Base-by-base conservation (phyloP, 257 asterid genomes). In the Linaria vulgaris region DNA sequence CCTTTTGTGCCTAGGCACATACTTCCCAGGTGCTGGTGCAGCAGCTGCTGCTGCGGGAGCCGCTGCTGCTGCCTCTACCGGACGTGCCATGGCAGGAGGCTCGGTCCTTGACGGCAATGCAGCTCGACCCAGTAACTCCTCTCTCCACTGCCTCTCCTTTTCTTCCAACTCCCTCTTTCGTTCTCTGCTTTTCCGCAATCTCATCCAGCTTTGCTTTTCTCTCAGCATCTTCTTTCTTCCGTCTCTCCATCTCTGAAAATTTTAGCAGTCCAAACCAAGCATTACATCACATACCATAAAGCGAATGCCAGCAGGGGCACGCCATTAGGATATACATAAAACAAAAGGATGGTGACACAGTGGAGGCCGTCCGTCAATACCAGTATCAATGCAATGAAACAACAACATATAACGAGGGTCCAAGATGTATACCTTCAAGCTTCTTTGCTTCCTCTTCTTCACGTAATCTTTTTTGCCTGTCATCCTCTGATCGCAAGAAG, bases 361-460 rank as follows among this genome's bases (percentile, higher is more conserved):
- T 34, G 41, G 41, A 34, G 10, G n/a, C n/a, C n/a, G n/a, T n/a
- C n/a, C 9, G 10, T 7, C 41, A 34, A 7, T 24, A 24, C 0
- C n/a, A 25, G 47, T 38, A 56, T 30, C 17, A 9, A 22, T 38
- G 17, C 41, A 46, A 23, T 6, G 1, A 37, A 63, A 1, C 41
- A 12, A 4, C 6, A 57, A 12, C 12, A 16, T 39, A 50, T 52
- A 68, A 34, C 46, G 49, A 27, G 34, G 34, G 19, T 12, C n/a
- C 16, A 7, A 21, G 38, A 24, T 13, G 48, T 4, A 49, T 81
- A 91, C 98, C 98, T 91, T 91, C 96, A 59, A 20, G 90, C 74
- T 74, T 91, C 65, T 85, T 77, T 30, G 89, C 94, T 72, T 84
- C 96, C 80, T 88, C 98, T 82, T 81, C 96, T 67, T 88, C 98